A percentile compares a stretch with the other conserved stretches of the same genome.
These are phyloP conservation scores for Baorangia bicolor DNA, from an alignment of 768 basidiomycete species.

Conservation along the genomic window DNA sequence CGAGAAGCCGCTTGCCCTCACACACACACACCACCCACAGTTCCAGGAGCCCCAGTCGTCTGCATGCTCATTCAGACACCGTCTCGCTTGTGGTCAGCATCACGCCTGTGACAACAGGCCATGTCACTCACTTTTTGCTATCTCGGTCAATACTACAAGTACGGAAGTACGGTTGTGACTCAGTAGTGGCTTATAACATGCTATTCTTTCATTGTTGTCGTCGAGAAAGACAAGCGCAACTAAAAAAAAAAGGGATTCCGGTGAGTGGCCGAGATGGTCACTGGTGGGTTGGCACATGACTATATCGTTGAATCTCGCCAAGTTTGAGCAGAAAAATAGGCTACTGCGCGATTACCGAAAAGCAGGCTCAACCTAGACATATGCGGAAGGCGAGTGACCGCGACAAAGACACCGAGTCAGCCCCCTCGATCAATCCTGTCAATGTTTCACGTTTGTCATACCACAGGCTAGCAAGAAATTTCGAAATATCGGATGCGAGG, in stretches of 20 bases:
- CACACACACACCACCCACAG: neutral
- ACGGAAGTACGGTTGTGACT: neutral
- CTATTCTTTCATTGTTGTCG: neutral
- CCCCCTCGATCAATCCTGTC: slow-evolving; percentile 42
- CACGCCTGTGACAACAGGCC: neutral
- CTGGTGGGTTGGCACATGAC: neutral
- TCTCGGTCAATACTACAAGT: neutral
- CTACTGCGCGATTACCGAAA: slow-evolving; percentile 37
- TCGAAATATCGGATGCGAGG: slow-evolving; percentile 9
- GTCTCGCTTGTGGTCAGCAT: slow-evolving; percentile 3
- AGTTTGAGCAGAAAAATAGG: slow-evolving; percentile 23
- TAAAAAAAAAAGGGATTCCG: no score
- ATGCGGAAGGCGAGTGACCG: slow-evolving; percentile 28
- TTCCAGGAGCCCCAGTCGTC: neutral
- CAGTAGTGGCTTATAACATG: neutral
- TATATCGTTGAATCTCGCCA: neutral
- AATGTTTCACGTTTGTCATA: slow-evolving; percentile 44
- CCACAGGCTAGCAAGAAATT: slow-evolving; percentile 8
- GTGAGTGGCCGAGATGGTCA: slow-evolving; percentile 9
- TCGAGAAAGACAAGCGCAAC: neutral
- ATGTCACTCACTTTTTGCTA: neutral
- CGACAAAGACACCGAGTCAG: slow-evolving; percentile 26
- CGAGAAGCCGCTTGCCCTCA: neutral
- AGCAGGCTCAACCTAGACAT: slow-evolving; percentile 38
- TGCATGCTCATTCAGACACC: neutral